Evolutionary conservation across 2,329 filamentous ascomycete species (phyloP).

Genomic region (Apiospora malaysiana): DNA sequence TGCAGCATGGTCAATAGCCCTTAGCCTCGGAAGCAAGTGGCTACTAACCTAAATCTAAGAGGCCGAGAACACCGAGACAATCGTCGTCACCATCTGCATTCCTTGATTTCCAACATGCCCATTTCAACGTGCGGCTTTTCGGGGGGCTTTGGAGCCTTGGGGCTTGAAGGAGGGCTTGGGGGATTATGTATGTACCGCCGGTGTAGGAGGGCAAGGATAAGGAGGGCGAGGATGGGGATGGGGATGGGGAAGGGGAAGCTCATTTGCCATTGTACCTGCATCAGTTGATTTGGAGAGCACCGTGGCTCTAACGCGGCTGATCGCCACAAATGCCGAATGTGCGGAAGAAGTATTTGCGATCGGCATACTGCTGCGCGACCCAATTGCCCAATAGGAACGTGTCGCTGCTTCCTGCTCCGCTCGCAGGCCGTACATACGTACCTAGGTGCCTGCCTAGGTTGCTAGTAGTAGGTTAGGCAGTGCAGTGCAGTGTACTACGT

Average conservation of each 20-base stretch:
- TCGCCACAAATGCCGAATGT: conserved; percentile 19
- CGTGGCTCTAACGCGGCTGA: conserved; percentile 15
- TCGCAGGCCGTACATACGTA: too few species aligned
- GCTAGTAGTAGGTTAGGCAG: not conserved
- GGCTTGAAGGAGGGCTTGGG: too few species aligned
- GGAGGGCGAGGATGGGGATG: too few species aligned
- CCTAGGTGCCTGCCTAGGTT: too few species aligned
- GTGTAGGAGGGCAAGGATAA: too few species aligned
- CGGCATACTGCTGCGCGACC: not conserved
- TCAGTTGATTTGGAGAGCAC: not conserved
- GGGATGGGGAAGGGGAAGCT: not conserved
- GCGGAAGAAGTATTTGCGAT: not conserved
- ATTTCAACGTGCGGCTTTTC: not conserved
- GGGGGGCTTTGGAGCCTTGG: too few species aligned
- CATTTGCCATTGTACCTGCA: not conserved
- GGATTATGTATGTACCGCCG: too few species aligned
- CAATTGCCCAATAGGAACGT: conserved; percentile 5
- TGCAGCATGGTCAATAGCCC: conserved; percentile 7
- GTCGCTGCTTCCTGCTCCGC: not conserved
- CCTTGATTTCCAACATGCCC: not conserved
- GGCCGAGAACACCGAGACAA: conserved; percentile 22
- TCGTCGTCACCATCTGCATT: conserved; percentile 9
- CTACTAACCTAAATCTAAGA: conserved; percentile 5
- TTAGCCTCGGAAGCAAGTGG: conserved; percentile 17
- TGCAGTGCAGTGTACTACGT: not conserved